Conservation (phyloP, 2,329 filamentous ascomycete genomes). For the Aspergillus ochraceus region DNA sequence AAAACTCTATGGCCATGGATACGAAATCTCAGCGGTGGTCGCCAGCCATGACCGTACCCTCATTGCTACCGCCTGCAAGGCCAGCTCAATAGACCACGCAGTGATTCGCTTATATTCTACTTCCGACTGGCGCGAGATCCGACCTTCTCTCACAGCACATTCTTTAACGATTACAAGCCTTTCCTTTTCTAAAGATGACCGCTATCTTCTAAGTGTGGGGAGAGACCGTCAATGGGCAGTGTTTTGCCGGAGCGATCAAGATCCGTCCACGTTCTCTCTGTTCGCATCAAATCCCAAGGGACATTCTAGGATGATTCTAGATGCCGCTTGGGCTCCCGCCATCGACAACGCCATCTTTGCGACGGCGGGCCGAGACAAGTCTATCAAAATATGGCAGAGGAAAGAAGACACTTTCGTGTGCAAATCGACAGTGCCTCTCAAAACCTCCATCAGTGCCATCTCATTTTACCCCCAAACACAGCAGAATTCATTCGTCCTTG, state of each 20-base stretch:
- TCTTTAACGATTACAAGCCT: constrained; percentile 81
- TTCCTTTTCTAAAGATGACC: constrained; percentile 74
- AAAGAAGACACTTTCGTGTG: constrained; percentile 50
- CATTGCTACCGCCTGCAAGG: constrained; percentile 89
- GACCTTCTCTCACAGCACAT: constrained; percentile 80
- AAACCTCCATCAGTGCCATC: constrained; percentile 68
- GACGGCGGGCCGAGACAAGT: constrained; percentile 88
- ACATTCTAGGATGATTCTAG: constrained; percentile 89
- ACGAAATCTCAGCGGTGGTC: constrained; percentile 89
- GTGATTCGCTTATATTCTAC: constrained; percentile 92
- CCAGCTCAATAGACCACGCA: constrained; percentile 89
- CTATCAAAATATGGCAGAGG: constrained; percentile 68
- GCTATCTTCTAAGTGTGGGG: constrained; percentile 79
- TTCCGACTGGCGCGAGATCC: constrained; percentile 80
- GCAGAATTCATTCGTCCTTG: constrained; percentile 39
- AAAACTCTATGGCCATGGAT: constrained; percentile 96
- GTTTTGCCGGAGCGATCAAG: constrained; percentile 58
- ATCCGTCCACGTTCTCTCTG: constrained; percentile 54
- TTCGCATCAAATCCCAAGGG: constrained; percentile 74
- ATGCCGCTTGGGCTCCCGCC: constrained; percentile 74
- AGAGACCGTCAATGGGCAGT: constrained; percentile 89
- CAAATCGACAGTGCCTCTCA: constrained; percentile 54
- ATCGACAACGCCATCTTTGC: constrained; percentile 61
- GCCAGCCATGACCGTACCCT: constrained; percentile 71
- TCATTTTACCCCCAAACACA: constrained; percentile 56